phyloP scores from a whole-genome alignment of 1,284 basidiomycete species.

The Apiotrichum porosum region DNA sequence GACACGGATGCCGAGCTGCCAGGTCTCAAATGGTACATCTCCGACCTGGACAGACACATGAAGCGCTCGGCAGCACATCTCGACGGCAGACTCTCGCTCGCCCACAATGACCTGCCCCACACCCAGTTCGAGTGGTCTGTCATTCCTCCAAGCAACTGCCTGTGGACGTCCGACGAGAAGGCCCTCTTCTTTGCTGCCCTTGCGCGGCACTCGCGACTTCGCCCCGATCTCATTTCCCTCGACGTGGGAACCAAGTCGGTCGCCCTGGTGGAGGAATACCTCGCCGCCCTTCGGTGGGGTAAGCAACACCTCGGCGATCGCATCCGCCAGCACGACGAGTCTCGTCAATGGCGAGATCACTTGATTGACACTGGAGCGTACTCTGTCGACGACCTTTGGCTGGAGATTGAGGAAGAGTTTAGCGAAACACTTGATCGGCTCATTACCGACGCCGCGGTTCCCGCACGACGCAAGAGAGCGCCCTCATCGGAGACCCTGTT shows the following conservation, averaged over 20 bases:
- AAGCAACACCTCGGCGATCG: not conserved
- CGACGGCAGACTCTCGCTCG: not conserved
- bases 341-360: slow-evolving; percentile 13
- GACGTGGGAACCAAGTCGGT: slow-evolving; percentile 59
- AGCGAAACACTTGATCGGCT: slow-evolving; percentile 41
- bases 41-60: slow-evolving; percentile 5
- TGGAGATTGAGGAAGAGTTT: slow-evolving; percentile 58
- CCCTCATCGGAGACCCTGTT: not conserved
- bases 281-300: slow-evolving; percentile 51
- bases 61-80: not conserved
- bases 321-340: slow-evolving; percentile 38
- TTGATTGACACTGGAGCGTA: slow-evolving; percentile 26
- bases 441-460: not conserved
- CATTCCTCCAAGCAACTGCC: slow-evolving; percentile 21
- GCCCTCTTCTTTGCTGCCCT: slow-evolving; percentile 65
- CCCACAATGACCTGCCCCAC: not conserved
- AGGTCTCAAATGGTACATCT: slow-evolving; percentile 6
- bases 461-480: too few species aligned
- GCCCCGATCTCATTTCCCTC: slow-evolving; percentile 67
- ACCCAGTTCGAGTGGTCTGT: not conserved
- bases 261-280: slow-evolving; percentile 59
- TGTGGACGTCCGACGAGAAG: slow-evolving; percentile 66
- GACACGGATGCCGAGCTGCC: not conserved
- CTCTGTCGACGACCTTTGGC: slow-evolving; percentile 60
- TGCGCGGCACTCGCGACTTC: slow-evolving; percentile 58